These are phyloP conservation scores for Crithidia brevicula DNA, from an alignment of 208 protist species.

Conservation along the genomic window DNA sequence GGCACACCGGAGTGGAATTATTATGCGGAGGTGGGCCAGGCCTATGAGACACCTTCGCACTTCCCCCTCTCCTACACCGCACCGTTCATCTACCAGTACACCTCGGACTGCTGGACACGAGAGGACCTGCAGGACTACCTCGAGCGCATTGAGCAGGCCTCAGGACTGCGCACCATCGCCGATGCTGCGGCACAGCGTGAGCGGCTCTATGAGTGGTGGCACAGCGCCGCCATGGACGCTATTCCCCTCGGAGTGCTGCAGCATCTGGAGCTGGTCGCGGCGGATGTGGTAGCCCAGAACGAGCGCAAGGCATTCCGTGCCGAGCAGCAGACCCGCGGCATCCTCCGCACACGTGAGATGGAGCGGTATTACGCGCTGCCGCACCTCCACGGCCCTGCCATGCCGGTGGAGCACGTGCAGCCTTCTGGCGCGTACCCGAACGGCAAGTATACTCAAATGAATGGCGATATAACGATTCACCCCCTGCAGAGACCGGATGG, in stretches of 20 bases:
- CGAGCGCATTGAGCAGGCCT: constrained; percentile 48
- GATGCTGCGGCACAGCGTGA: constrained; percentile 31
- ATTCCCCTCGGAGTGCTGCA: constrained; percentile 62
- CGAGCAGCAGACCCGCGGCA: constrained; percentile 44
- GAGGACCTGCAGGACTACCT: constrained; percentile 49
- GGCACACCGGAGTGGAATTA: constrained; percentile 77
- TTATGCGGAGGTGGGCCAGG: constrained; percentile 73
- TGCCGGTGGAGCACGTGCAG: constrained; percentile 57
- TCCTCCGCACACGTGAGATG: constrained; percentile 72
- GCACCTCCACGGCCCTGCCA: constrained; percentile 60
- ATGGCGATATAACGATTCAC: constrained; percentile 46
- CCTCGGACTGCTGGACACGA: constrained; percentile 57
- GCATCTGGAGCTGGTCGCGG: constrained; percentile 62
- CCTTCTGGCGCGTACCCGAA: constrained; percentile 57
- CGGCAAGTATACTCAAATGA: constrained; percentile 66
- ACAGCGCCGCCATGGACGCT: constrained; percentile 17
- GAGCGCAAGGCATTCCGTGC: constrained; percentile 41
- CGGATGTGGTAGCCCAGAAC: constrained; percentile 68
- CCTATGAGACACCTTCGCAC: constrained; percentile 68
- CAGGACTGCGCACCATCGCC: constrained; percentile 55
- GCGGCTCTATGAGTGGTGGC: constrained; percentile 31
- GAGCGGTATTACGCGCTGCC: constrained; percentile 79
- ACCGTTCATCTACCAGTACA: constrained; percentile 82
- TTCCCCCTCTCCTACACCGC: constrained; percentile 70
- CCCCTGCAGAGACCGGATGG: constrained; percentile 64